These are phyloP conservation scores for Elasticomyces elasticus DNA, from an alignment of 495 filamentous ascomycete species.

Conservation along the genomic window DNA sequence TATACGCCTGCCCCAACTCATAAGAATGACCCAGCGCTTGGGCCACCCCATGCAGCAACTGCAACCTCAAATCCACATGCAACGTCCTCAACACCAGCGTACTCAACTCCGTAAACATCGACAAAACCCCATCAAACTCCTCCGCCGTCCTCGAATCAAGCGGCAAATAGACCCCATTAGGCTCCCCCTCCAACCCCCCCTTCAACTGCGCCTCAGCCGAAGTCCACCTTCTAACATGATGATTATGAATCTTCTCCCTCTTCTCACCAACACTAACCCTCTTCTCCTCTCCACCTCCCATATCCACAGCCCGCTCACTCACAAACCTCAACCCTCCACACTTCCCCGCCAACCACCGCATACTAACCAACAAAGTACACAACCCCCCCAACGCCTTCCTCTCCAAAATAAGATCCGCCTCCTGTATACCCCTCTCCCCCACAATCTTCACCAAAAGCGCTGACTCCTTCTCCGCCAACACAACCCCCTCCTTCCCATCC, in stretches of 20 bases:
- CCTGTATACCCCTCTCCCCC: slow-evolving; percentile 52
- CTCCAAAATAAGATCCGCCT: slow-evolving; percentile 79
- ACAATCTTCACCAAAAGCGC: slow-evolving; percentile 54
- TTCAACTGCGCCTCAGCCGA: slow-evolving; percentile 48
- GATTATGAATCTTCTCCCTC: slow-evolving; percentile 6
- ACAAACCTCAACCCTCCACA: slow-evolving; percentile 67
- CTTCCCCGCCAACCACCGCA: slow-evolving; percentile 91
- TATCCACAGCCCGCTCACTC: slow-evolving; percentile 38
- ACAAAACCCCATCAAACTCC: slow-evolving; percentile 78
- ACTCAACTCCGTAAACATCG: slow-evolving; percentile 68
- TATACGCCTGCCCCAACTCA: slow-evolving; percentile 60
- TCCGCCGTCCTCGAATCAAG: slow-evolving; percentile 76
- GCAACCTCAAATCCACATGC: slow-evolving; percentile 77
- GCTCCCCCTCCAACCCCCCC: background rate
- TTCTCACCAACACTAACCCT: slow-evolving; percentile 22
- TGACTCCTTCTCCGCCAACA: slow-evolving; percentile 48
- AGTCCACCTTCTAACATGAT: slow-evolving; percentile 63
- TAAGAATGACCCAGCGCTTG: slow-evolving; percentile 37
- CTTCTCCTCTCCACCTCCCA: slow-evolving; percentile 22
- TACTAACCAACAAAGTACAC: slow-evolving; percentile 86
- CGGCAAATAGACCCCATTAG: slow-evolving; percentile 58
- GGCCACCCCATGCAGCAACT: slow-evolving; percentile 51
- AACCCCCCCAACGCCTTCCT: slow-evolving; percentile 72
- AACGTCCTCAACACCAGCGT: slow-evolving; percentile 68
- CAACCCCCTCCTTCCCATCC: slow-evolving; percentile 26